Percentiles rank a stretch among this genome's conserved stretches.
These are phyloP conservation scores for Phytophthora macrochlamydospora DNA, from an alignment of 352 stramenopile species.

Conservation along the genomic window DNA sequence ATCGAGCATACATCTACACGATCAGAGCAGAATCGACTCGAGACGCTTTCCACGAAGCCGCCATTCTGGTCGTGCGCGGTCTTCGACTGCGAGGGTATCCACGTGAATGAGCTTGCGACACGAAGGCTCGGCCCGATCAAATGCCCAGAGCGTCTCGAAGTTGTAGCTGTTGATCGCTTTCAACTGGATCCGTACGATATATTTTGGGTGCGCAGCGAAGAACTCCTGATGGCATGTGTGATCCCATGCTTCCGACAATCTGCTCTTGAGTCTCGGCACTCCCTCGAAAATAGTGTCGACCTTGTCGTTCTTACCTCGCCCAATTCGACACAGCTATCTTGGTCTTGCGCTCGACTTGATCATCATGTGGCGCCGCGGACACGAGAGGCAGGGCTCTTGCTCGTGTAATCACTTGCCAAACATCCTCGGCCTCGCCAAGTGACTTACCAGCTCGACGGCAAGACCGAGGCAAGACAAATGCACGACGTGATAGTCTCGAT, in stretches of 20 bases:
- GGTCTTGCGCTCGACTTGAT: background rate
- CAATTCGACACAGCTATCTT: background rate
- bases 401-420: slow-evolving; percentile 11
- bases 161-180: no score
- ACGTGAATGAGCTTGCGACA: background rate
- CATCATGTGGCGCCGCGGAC: background rate
- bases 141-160: background rate
- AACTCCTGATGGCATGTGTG: no score
- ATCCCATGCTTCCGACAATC: no score
- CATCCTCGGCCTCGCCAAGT: slow-evolving; percentile 8
- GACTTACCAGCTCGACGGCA: background rate
- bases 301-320: background rate
- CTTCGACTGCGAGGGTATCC: slow-evolving; percentile 1
- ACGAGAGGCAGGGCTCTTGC: background rate
- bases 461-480: slow-evolving; percentile 11
- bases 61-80: slow-evolving; percentile 7
- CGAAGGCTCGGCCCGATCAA: background rate
- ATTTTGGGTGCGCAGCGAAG: no score
- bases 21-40: slow-evolving; percentile 1
- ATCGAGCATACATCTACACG: background rate
- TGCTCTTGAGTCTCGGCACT: background rate
- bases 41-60: slow-evolving; percentile 11
- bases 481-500: slow-evolving; percentile 18
- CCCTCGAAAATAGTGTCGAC: background rate
- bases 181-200: no score